Conservation (phyloP, 1,284 basidiomycete species). For the Ustilago hordei region DNA sequence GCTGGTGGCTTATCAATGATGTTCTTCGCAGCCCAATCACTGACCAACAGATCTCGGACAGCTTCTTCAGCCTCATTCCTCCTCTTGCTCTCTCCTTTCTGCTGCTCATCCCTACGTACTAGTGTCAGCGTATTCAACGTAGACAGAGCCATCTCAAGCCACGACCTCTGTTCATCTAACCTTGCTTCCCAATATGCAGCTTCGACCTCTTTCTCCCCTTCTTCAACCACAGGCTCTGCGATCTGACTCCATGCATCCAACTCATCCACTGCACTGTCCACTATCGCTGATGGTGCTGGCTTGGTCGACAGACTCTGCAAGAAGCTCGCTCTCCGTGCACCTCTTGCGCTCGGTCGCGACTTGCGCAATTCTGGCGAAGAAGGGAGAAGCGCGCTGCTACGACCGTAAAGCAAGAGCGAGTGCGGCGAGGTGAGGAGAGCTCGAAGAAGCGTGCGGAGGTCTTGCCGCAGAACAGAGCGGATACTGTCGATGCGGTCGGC, state of each 20-base stretch:
- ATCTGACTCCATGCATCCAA: constrained; percentile 47
- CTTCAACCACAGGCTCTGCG: constrained; percentile 83
- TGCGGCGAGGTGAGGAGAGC: constrained; percentile 69
- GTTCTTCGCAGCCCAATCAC: constrained; percentile 30
- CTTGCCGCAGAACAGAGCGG: constrained; percentile 81
- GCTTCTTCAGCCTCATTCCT: constrained; percentile 53
- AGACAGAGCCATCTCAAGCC: constrained; percentile 45
- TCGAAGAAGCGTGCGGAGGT: constrained; percentile 83
- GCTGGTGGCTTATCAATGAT: constrained; percentile 14
- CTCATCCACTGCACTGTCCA: constrained; percentile 16
- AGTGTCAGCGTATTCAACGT: constrained; percentile 30
- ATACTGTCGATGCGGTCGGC: constrained; percentile 84
- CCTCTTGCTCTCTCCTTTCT: background rate
- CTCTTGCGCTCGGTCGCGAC: background rate
- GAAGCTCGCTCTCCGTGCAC: constrained; percentile 36
- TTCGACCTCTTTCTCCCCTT: constrained; percentile 70
- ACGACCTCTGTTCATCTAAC: constrained; percentile 41
- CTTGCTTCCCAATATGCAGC: constrained; percentile 40
- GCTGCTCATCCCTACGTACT: background rate
- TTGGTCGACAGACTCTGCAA: constrained; percentile 11
- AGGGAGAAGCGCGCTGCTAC: constrained; percentile 5
- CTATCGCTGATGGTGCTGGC: background rate
- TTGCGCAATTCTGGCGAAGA: constrained; percentile 30
- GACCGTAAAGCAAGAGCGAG: constrained; percentile 42
- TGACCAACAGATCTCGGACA: constrained; percentile 38